phyloP scores from a whole-genome alignment of 176 grass and related monocot species.

The Raddia distichophylla region DNA sequence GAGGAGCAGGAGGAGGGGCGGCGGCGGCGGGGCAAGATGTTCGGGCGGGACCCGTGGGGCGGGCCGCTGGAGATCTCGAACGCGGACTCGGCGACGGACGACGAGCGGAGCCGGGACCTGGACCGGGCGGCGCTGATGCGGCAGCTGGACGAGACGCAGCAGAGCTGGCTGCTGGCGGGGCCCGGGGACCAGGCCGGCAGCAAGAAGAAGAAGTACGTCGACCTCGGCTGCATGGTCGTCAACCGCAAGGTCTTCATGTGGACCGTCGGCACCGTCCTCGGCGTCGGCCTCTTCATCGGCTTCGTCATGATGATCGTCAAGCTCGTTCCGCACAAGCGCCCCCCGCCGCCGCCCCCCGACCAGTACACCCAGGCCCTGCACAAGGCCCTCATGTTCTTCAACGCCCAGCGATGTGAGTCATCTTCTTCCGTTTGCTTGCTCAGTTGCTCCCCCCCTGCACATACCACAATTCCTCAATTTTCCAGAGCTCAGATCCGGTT shows the following conservation, averaged over 20 bases:
- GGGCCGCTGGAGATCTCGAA: constrained; percentile 84
- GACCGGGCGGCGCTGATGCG: constrained; percentile 77
- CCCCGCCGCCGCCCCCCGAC: constrained; percentile 61
- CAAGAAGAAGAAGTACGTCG: constrained; percentile 85
- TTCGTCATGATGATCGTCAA: constrained; percentile 91
- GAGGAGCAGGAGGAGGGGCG: not conserved
- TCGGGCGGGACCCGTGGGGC: constrained; percentile 92
- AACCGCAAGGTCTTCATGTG: constrained; percentile 91
- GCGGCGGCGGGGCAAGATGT: constrained; percentile 61
- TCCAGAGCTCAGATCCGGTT: constrained; percentile 38
- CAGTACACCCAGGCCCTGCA: constrained; percentile 82
- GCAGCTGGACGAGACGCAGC: constrained; percentile 92
- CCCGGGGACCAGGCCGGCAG: constrained; percentile 69
- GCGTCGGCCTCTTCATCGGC: constrained; percentile 74
- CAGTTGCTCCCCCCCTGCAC: too few relatives aligned
- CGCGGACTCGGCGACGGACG: constrained; percentile 89
- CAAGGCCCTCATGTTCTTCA: constrained; percentile 99
- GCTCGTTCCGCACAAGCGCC: constrained; percentile 73
- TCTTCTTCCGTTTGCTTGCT: too few relatives aligned
- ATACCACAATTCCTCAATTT: not conserved
- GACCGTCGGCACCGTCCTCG: constrained; percentile 77
- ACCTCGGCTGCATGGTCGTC: constrained; percentile 81
- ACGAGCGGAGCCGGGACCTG: constrained; percentile 85
- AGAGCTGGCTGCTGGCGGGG: constrained; percentile 83
- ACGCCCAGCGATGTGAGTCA: constrained; percentile 88